A percentile compares a stretch with the other conserved stretches of the same genome.
phyloP scores from a whole-genome alignment of 2,329 filamentous ascomycete species.

The Sarocladium kiliense region DNA sequence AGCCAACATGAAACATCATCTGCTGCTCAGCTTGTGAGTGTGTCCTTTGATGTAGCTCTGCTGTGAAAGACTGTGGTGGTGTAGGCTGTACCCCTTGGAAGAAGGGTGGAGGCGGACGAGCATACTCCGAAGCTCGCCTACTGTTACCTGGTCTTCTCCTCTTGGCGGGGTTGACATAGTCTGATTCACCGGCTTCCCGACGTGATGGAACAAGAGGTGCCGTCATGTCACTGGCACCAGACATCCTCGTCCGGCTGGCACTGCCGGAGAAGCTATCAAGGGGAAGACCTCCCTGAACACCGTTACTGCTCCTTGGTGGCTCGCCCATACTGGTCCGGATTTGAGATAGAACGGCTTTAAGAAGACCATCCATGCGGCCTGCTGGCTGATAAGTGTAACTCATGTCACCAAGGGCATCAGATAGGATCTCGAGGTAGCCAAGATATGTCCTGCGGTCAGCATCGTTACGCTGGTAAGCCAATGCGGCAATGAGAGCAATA shows the following conservation, averaged over 20 bases:
- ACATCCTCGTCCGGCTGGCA: slow-evolving; percentile 10
- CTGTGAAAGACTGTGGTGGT: slow-evolving; percentile 14
- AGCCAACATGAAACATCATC: slow-evolving; percentile 21
- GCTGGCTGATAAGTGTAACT: slow-evolving; percentile 47
- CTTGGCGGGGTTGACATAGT: slow-evolving; percentile 21
- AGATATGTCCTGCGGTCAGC: slow-evolving; percentile 33
- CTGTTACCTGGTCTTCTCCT: slow-evolving; percentile 19
- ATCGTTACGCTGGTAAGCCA: slow-evolving; percentile 30
- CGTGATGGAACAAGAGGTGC: slow-evolving; percentile 23
- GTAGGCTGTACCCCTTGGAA: slow-evolving; percentile 17
- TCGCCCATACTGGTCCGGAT: slow-evolving; percentile 29
- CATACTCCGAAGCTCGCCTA: slow-evolving; percentile 25
- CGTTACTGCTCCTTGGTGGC: slow-evolving; percentile 12
- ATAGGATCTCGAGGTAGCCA: slow-evolving; percentile 47
- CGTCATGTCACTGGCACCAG: slow-evolving; percentile 15
- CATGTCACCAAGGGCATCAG: slow-evolving; percentile 47
- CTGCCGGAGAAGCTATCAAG: slow-evolving; percentile 1
- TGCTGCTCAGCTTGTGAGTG: slow-evolving; percentile 18
- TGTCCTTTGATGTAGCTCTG: slow-evolving; percentile 11
- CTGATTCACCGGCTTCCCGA: slow-evolving; percentile 22
- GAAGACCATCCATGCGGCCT: slow-evolving; percentile 45
- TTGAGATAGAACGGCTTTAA: slow-evolving; percentile 47
- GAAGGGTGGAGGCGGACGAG: slow-evolving; percentile 23
- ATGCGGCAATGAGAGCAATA: slow-evolving; percentile 46
- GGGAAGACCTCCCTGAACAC: slow-evolving; percentile 7